Conservation (phyloP, 2,329 filamentous ascomycete genomes). For the Clonostachys byssicola region DNA sequence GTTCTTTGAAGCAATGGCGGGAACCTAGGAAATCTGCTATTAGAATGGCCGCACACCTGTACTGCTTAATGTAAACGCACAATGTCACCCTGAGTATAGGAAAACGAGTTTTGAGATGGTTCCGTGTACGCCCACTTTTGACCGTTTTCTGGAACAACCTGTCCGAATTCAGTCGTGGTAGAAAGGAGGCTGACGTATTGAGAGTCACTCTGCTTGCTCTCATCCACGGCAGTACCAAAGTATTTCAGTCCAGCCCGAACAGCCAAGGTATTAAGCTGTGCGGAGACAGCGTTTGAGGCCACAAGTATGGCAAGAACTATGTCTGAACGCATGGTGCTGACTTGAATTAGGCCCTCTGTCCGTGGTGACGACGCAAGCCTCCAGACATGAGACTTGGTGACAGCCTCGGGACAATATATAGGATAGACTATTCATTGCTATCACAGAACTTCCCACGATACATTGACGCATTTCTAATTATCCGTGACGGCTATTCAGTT, state of each 20-base stretch:
- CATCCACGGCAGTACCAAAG: slow-evolving; percentile 64
- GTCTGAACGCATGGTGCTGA: neutral
- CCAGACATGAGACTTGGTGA: no score
- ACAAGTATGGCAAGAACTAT: neutral
- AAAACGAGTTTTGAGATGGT: slow-evolving; percentile 50
- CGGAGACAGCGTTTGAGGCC: slow-evolving; percentile 7
- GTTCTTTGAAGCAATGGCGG: slow-evolving; percentile 40
- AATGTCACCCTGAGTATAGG: slow-evolving; percentile 52
- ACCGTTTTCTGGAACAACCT: slow-evolving; percentile 60
- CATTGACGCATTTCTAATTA: no score
- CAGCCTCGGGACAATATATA: no score
- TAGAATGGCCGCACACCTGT: no score
- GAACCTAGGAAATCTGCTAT: slow-evolving; percentile 1
- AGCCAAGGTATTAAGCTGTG: slow-evolving; percentile 46
- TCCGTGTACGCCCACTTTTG: slow-evolving; percentile 63
- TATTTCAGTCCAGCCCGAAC: slow-evolving; percentile 53
- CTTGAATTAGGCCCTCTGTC: no score
- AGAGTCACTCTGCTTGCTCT: slow-evolving; percentile 48
- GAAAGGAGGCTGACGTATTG: slow-evolving; percentile 53
- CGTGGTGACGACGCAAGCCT: no score
- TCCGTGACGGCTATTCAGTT: no score
- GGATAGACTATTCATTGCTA: no score
- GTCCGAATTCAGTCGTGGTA: slow-evolving; percentile 55
- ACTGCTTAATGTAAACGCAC: slow-evolving; percentile 13
- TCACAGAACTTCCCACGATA: no score